Percentiles rank a stretch among this genome's conserved stretches.
Evolutionary conservation across 176 grass and related monocot genomes (phyloP).

Genomic region (Rhynchospora breviuscula): DNA sequence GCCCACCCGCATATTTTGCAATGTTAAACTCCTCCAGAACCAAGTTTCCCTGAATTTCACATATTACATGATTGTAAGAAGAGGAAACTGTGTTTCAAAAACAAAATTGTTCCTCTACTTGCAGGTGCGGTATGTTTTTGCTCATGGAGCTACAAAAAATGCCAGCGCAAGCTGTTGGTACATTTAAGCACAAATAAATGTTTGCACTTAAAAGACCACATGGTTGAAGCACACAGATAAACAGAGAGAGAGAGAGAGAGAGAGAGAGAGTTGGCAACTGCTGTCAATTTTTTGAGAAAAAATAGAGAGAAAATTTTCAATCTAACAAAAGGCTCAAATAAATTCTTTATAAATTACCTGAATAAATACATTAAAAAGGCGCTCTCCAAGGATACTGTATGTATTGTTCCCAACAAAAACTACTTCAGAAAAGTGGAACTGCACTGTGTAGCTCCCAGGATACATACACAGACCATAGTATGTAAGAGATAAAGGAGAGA

Average conservation of each 20-base stretch:
- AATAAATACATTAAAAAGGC: constrained; percentile 87
- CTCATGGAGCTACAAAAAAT: background rate
- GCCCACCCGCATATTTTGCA: constrained; percentile 43
- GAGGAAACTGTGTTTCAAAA: background rate
- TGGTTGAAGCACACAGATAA: background rate
- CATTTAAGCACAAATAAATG: background rate
- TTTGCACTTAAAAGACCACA: background rate
- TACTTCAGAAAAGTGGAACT: constrained; percentile 78
- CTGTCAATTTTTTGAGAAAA: no score
- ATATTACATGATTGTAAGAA: constrained; percentile 10
- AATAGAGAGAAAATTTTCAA: background rate
- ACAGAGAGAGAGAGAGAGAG: background rate
- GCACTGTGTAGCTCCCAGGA: constrained; percentile 66
- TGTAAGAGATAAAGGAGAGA: constrained; percentile 86
- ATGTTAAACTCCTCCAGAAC: constrained; percentile 87
- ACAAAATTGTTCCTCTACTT: background rate
- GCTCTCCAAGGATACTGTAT: constrained; percentile 74
- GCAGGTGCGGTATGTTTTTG: background rate
- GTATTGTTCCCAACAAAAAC: constrained; percentile 72
- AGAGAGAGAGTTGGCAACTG: no score
- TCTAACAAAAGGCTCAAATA: background rate
- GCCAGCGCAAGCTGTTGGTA: background rate
- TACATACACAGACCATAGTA: constrained; percentile 93
- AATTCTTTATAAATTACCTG: constrained; percentile 42
- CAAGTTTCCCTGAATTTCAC: constrained; percentile 53